Base-by-base conservation (phyloP, 345 rosid genomes). In the Arabidopsis suecica region DNA sequence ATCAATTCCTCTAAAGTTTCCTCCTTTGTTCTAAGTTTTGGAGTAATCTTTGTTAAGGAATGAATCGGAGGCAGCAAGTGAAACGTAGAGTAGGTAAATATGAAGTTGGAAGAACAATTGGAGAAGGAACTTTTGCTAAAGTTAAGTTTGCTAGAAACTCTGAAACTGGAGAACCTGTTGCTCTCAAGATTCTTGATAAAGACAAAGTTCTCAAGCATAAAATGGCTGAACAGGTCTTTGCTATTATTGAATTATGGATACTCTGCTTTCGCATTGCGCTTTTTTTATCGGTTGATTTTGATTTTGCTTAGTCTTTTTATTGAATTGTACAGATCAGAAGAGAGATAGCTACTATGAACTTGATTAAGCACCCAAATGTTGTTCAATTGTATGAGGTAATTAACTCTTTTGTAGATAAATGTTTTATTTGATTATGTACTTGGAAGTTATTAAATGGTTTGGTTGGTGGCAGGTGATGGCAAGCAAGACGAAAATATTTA, bases 91-190 rank as follows among this genome's bases (percentile, higher is more conserved):
- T 95, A 30, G 99, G 99, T 18, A 91, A 87, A 79, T 95, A 90
- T 78, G 97, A 95, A 64, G 86, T 95, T 56, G 99, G 99, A 62
- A 86, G 99, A 83, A 95, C 97, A 16, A 90, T 95, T 70, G 99
- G 99, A 0, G 99, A 95, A 70, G 97, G 99, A 57, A 85, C 99
- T 57, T 95, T 95, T 83, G 99, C 97, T 4, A 95, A 95, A 84
- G 97, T 95, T 45, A 95, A 89, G 87, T 95, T 89, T 79, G 99
- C 97, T 1, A 86, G 90, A 69, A 95, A 92, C 71, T 90, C 96
- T 5, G 88, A 90, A 80, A 95, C 93, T 0, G 90, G 91, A 20
- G 91, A 90, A 18, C 82, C 88, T 12, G 99, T 95, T 23, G 97
- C 99, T 69, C 82, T 95, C 22, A 20, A 20, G 22, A 90, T 95